Evolutionary conservation across 352 stramenopile genomes (phyloP).

Genomic region (Globisporangium rhizosaccharum): DNA sequence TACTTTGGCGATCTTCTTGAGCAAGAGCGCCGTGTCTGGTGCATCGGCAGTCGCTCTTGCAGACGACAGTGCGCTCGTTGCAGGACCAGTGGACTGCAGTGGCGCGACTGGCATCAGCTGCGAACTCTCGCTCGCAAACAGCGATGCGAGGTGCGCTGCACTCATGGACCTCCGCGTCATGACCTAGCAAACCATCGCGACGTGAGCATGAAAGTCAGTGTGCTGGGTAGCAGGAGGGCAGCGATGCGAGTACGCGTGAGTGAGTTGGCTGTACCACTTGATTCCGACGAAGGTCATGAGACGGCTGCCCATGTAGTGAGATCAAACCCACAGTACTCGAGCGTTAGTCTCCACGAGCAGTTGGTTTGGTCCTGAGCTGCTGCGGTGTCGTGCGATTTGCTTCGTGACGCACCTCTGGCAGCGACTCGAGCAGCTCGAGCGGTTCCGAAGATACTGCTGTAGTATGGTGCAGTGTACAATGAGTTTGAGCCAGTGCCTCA

Average conservation of each 20-base stretch:
- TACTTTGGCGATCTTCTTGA: constrained; percentile 24
- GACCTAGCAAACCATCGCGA: not conserved
- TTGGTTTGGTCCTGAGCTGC: too few relatives aligned
- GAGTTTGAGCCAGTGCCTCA: not conserved
- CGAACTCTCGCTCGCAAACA: not conserved
- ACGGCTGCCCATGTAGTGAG: too few relatives aligned
- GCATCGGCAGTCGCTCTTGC: not conserved
- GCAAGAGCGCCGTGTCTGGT: constrained; percentile 1
- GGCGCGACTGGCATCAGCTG: not conserved
- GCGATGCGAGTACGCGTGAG: not conserved
- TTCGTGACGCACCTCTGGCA: constrained; percentile 20
- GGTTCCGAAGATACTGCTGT: constrained; percentile 15
- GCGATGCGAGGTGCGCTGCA: constrained; percentile 2
- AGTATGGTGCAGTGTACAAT: not conserved
- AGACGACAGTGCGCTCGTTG: too few relatives aligned
- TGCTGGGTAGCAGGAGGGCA: not conserved
- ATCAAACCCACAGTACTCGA: too few relatives aligned
- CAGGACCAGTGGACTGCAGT: not conserved
- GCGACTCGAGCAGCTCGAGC: constrained; percentile 22
- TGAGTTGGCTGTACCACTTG: too few relatives aligned
- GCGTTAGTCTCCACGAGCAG: too few relatives aligned
- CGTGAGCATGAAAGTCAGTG: not conserved
- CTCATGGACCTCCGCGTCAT: constrained; percentile 1
- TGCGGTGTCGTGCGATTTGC: too few relatives aligned
- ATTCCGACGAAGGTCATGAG: too few relatives aligned